Evolutionary conservation across 2,329 filamentous ascomycete species (phyloP), one percentile per base, ranked within the genome.

Genomic region (Alternaria atra): DNA sequence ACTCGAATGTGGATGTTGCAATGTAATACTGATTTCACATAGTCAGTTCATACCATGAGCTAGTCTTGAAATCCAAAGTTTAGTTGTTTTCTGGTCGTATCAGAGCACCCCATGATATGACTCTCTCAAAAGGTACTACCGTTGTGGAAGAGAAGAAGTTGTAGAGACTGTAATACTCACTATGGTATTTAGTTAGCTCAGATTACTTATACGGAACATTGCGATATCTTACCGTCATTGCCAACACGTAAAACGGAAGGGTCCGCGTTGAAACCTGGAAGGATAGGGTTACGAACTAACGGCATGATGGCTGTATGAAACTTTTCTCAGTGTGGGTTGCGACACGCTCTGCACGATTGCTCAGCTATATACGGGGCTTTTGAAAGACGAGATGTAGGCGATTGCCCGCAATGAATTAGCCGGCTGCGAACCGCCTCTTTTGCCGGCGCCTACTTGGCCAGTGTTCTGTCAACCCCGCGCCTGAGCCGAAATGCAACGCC

Each of bases 251-350:
- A 64, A 39, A 86, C 81, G 0, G 86, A 87, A 0, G 87, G 87
- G 64, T 90, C 87, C 6, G 87, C 86, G 57, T 89, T 88, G 77
- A 88, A 89, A 25, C 87, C 87, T 2, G 81, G 80, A 39, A 89
- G 79, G 20, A 89, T 82, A 2, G 86, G 87, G 67, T 89, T 81
- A 32, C 71, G 70, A 40, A 78, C 73, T 46, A 66, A 64, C 15
- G 76, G 73, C 76, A 78, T 78, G n/a, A 44, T 64, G 71, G 55
- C 40, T 12, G 23, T 8, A 17, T 35, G 4, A 29, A 40, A 10
- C n/a, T 25, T 29, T 20, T 43, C 13, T 47, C 25, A 34, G 39
- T 30, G 23, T 30, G 4, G 29, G 32, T 37, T 37, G 46, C 32
- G 32, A 25, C n/a, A 8, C 46, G n/a, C 8, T 35, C 30, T 37